phyloP scores from a whole-genome alignment of 2,329 filamentous ascomycete genomes.

The Xylaria polymorpha region DNA sequence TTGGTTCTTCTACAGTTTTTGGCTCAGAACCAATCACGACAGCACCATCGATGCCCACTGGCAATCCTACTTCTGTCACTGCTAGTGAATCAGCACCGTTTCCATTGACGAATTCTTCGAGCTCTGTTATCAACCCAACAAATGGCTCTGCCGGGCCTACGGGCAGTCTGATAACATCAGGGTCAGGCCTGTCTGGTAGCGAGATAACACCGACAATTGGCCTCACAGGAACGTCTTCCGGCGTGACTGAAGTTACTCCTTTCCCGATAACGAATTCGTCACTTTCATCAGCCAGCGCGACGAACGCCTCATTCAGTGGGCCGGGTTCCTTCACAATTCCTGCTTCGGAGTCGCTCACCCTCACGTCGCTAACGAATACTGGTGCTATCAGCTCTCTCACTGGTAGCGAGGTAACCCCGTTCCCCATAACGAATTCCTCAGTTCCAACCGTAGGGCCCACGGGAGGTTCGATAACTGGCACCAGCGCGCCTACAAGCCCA shows the following conservation, averaged over 20 bases:
- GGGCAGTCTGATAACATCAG: neutral
- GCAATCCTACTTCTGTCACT: constrained; percentile 14
- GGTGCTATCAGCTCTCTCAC: constrained; percentile 9
- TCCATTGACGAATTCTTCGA: constrained; percentile 40
- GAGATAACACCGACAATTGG: constrained; percentile 27
- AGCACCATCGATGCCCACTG: neutral
- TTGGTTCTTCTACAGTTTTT: constrained; percentile 9
- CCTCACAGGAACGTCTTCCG: constrained; percentile 29
- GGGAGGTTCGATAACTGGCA: constrained; percentile 5
- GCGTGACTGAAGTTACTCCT: constrained; percentile 20
- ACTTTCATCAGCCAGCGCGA: neutral
- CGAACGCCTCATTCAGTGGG: constrained; percentile 2
- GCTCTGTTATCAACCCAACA: constrained; percentile 28
- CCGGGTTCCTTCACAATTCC: constrained; percentile 12
- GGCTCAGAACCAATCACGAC: constrained; percentile 1
- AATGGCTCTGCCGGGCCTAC: neutral
- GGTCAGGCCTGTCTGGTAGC: neutral
- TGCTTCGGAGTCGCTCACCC: constrained; percentile 8
- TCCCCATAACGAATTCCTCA: constrained; percentile 26
- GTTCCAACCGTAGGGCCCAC: constrained; percentile 16
- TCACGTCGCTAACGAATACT: constrained; percentile 2
- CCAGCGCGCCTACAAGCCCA: neutral
- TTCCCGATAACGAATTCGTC: constrained; percentile 28
- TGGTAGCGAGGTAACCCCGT: constrained; percentile 14
- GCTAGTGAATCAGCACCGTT: constrained; percentile 33